Evolutionary conservation across 164 flowering plant genomes (phyloP), one percentile per base, ranked within the genome.

Genomic region (Aristolochia contorta): DNA sequence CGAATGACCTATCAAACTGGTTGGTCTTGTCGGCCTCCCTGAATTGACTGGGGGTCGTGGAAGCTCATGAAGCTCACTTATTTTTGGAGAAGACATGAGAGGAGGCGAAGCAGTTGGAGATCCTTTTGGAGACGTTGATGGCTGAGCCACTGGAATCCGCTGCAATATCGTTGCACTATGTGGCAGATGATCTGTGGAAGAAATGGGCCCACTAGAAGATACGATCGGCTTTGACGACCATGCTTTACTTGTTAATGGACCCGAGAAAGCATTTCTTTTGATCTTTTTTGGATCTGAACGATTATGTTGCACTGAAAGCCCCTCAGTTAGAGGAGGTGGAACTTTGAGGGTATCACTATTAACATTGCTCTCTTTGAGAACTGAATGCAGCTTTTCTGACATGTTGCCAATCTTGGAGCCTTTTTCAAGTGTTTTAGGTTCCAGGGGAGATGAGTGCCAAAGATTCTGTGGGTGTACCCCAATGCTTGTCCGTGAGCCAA

Each of bases 1-100:
- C 3, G 96, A 89, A 65, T 85, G 79, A 64, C 81, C 84, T 56
- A 72, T 48, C 3, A 75, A 65, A 63, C 79, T 71, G 57, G 70
- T 25, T 56, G 76, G 68, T 56, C 78, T 75, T 12, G 57, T 61
- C 58, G 32, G 61, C 22, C 53, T 63, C 19, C 56, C 52, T 22
- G 56, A 62, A 60, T 52, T 61, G 24, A 47, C 59, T 21, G 98
- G 98, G 0, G 98, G 98, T 65, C 91, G 75, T 6, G 98, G 98
- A 68, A 92, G 98, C 74, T 92, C 95, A 65, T 92, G 98, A 67
- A 89, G 96, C 68, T 92, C 96, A 70, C 81, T 85, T 67, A 92
- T 89, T 72, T 77, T 89, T 12, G 93, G 96, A 27, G 95, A 74
- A 22, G 89, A 82, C n/a, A 61, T 54, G 59, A 74, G 73, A 59